Evolutionary conservation across 768 basidiomycete species (phyloP).

Genomic region (Boletus insuetus): DNA sequence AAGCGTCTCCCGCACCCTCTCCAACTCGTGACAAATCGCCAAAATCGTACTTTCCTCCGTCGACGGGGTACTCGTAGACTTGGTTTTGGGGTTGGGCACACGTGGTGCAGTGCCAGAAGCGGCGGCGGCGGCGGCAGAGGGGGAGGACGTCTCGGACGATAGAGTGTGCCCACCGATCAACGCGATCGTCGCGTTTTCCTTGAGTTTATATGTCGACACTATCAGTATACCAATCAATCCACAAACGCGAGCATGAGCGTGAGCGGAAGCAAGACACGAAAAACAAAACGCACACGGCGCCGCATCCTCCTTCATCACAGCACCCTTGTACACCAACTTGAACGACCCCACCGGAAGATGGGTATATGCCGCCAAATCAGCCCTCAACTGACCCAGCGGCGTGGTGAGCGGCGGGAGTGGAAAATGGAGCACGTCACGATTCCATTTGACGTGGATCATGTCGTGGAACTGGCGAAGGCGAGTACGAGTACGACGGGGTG

Average conservation of each 20-base stretch:
- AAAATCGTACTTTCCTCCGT: slow-evolving; percentile 40
- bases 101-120: background rate
- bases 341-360: slow-evolving; percentile 67
- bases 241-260: background rate
- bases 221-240: background rate
- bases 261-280: background rate
- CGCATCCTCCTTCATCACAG: slow-evolving; percentile 82
- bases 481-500: background rate
- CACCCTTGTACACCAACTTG: slow-evolving; percentile 88
- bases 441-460: slow-evolving; percentile 50
- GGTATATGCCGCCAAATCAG: slow-evolving; percentile 68
- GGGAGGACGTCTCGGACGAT: slow-evolving; percentile 11
- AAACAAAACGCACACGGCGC: slow-evolving; percentile 49
- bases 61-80: slow-evolving; percentile 11
- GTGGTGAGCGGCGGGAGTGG: slow-evolving; percentile 57
- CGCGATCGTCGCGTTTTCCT: slow-evolving; percentile 63
- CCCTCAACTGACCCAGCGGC: slow-evolving; percentile 55
- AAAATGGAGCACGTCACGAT: slow-evolving; percentile 47
- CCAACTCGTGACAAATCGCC: slow-evolving; percentile 40
- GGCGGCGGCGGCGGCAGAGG: background rate
- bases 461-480: slow-evolving; percentile 18
- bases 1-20: slow-evolving; percentile 51
- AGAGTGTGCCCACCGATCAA: slow-evolving; percentile 54
- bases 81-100: too few species aligned
- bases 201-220: slow-evolving; percentile 78